phyloP scores from a whole-genome alignment of 2,329 filamentous ascomycete species.

The Colletotrichum caudatum region DNA sequence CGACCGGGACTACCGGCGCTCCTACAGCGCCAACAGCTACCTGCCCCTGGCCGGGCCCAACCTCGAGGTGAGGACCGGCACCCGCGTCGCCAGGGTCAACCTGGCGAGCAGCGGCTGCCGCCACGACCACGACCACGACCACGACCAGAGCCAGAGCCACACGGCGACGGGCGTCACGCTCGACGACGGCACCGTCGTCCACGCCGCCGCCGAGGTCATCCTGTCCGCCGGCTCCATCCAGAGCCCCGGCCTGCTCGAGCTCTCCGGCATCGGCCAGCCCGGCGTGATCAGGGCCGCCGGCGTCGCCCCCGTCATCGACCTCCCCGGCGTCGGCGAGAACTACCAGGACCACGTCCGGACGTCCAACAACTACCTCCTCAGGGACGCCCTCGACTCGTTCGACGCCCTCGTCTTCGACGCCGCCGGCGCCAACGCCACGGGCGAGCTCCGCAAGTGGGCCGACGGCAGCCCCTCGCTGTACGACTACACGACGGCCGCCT shows the following conservation, averaged over 20 bases:
- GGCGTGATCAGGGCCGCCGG: conserved; percentile 53
- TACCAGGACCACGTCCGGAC: conserved; percentile 59
- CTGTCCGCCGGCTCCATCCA: conserved; percentile 37
- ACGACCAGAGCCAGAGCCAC: too few relatives aligned
- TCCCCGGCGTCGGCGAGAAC: conserved; percentile 61
- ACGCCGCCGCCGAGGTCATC: conserved; percentile 33
- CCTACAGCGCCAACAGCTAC: conserved; percentile 50
- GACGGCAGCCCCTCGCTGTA: conserved; percentile 49
- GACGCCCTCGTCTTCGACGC: conserved; percentile 46
- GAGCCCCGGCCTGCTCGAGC: conserved; percentile 48
- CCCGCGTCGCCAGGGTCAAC: conserved; percentile 48
- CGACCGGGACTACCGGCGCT: conserved; percentile 47
- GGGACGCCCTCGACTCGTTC: conserved; percentile 47
- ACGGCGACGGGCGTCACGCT: conserved; percentile 24
- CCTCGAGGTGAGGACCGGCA: conserved; percentile 52
- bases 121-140: too few relatives aligned
- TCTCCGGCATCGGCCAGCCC: conserved; percentile 51
- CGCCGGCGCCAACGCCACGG: conserved; percentile 48
- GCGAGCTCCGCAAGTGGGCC: conserved; percentile 54
- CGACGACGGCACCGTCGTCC: conserved; percentile 14
- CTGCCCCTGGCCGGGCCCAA: conserved; percentile 53
- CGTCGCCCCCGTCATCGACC: conserved; percentile 54
- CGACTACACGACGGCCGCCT: conserved; percentile 54
- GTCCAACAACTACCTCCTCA: conserved; percentile 47
- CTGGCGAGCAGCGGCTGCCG: conserved; percentile 20